These are phyloP conservation scores for Carex cristatella DNA, from an alignment of 176 grass and related monocot species.

Conservation along the genomic window DNA sequence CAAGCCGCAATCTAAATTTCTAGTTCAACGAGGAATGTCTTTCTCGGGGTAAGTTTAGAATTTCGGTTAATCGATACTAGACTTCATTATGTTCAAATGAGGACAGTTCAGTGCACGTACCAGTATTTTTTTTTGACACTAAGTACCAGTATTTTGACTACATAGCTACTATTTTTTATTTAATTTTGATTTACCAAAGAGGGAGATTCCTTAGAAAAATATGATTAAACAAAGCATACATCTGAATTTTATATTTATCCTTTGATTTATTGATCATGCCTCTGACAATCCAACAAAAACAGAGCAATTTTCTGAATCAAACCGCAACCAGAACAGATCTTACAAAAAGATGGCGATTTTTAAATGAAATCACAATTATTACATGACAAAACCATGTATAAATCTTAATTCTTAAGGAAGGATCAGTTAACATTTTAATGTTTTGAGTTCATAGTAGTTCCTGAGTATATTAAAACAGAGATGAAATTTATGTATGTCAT, in stretches of 20 bases:
- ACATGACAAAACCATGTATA: neutral
- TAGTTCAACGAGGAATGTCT: neutral
- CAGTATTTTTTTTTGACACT: neutral
- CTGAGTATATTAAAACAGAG: neutral
- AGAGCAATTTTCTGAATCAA: neutral
- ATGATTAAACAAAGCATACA: neutral
- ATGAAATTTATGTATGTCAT: neutral
- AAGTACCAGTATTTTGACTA: neutral
- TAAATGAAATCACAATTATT: no score
- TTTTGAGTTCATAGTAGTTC: neutral
- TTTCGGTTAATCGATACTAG: neutral
- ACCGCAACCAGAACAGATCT: neutral
- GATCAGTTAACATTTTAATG: neutral
- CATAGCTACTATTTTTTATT: neutral
- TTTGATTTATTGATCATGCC: neutral
- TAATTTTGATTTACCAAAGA: neutral
- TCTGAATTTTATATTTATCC: neutral
- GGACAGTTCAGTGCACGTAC: neutral
- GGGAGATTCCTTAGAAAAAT: neutral
- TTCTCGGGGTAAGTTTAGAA: neutral
- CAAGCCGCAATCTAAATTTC: neutral
- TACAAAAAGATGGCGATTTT: neutral
- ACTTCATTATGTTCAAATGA: neutral
- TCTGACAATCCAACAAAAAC: neutral
- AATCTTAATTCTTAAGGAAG: neutral